These are phyloP conservation scores for Dactylis glomerata DNA, from an alignment of 176 grass and related monocot species.

Conservation along the genomic window DNA sequence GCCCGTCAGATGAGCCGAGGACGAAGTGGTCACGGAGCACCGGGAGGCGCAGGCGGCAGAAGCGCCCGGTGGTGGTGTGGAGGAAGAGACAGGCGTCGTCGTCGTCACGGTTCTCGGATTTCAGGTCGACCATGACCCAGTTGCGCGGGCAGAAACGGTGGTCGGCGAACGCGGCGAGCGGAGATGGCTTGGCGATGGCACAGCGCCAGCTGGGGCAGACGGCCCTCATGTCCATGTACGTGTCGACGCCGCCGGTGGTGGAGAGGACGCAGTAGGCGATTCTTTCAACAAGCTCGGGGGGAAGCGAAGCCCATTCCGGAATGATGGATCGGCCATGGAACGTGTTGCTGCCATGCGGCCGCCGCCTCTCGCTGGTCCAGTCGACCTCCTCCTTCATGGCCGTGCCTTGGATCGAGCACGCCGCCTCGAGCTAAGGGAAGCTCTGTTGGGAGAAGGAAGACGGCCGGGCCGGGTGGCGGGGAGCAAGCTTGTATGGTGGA, in stretches of 20 bases:
- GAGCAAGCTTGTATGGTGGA: not conserved
- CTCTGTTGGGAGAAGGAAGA: not conserved
- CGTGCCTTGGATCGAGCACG: not conserved
- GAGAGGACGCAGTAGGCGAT: not conserved
- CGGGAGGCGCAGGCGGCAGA: not conserved
- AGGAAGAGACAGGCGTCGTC: not conserved
- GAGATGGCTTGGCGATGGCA: not conserved
- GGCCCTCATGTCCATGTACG: not conserved
- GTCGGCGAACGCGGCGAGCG: not conserved
- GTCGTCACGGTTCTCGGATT: not conserved
- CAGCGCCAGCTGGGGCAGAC: not conserved
- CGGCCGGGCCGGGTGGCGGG: not conserved
- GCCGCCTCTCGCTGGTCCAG: not conserved
- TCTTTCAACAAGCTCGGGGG: not conserved
- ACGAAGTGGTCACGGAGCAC: not conserved
- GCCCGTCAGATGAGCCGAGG: not conserved
- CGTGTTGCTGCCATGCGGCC: not conserved
- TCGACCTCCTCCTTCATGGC: not conserved
- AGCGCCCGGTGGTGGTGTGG: not conserved
- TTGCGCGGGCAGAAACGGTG: not conserved
- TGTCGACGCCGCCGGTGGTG: not conserved
- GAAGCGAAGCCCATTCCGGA: not conserved
- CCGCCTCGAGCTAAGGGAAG: not conserved
- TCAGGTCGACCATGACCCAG: not conserved
- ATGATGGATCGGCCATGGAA: not conserved